These are phyloP conservation scores for Vairimorpha apis DNA, from an alignment of 371 early-diverging fungal species.

Conservation along the genomic window DNA sequence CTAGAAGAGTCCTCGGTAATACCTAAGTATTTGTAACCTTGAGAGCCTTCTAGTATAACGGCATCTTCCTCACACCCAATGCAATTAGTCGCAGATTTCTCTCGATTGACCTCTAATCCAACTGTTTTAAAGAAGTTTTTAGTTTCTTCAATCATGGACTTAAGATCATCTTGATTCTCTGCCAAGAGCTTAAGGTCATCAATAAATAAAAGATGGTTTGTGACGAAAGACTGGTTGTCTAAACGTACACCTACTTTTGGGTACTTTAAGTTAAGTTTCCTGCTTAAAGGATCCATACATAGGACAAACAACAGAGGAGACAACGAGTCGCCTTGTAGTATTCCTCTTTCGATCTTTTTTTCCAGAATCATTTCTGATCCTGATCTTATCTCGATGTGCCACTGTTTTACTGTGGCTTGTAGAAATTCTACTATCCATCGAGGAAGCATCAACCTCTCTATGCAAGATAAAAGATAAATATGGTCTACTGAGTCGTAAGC, in stretches of 20 bases:
- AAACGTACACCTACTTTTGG: conserved; percentile 5
- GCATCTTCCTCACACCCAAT: neutral
- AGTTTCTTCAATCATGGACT: neutral
- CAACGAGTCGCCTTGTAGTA: conserved; percentile 21
- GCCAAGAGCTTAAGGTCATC: neutral
- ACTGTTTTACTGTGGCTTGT: neutral
- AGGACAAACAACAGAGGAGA: conserved; percentile 26
- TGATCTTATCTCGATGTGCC: neutral
- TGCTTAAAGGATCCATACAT: conserved; percentile 34
- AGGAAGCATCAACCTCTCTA: neutral
- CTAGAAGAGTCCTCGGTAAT: neutral
- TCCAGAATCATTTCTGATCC: conserved; percentile 3
- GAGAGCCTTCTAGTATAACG: neutral
- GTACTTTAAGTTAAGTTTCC: conserved; percentile 9
- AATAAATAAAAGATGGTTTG: conserved; percentile 8
- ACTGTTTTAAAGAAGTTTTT: conserved; percentile 8
- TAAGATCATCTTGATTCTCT: no score
- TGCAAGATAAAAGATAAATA: neutral
- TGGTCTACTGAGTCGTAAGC: conserved; percentile 5
- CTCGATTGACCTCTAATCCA: neutral
- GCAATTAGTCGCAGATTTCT: neutral
- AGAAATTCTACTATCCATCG: conserved; percentile 1
- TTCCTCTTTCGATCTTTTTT: conserved; percentile 12
- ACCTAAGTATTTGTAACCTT: conserved; percentile 3
- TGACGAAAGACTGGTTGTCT: neutral